Evolutionary conservation across 495 filamentous ascomycete genomes (phyloP), one percentile per base, ranked within the genome.

Genomic region (Achaetomiella virescens): DNA sequence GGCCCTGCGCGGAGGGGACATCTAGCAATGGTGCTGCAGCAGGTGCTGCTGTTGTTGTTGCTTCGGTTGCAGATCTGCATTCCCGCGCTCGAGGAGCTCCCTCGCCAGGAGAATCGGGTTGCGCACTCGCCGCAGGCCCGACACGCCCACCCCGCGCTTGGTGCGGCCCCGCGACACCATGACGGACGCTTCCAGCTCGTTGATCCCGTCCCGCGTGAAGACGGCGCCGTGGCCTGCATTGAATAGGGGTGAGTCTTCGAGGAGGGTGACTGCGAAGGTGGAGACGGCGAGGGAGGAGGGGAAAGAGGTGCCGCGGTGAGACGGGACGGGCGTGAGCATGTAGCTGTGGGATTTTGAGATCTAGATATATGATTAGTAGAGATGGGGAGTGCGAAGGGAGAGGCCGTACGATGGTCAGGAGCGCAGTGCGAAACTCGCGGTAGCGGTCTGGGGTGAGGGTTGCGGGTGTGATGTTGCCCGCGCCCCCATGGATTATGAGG

Each of bases 161-260:
- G 81, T 81, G 37, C 73, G 69, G 1, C 84, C 85, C n/a, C 75
- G 73, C 4, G 85, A 84, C 0, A 93, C 87, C 91, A 96, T 96
- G 24, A 96, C 79, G n/a, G 83, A 87, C 27, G 91, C 86, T 69
- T 96, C 91, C 60, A 95, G 83, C 69, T 96, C 90, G 69, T 89
- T 91, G 52, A 81, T 82, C 9, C 90, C 91, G 47, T 84, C 84
- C 37, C 81, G 78, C 2, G 89, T 95, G 68, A 95, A 96, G 15
- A 95, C 90, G 47, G 89, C 88, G 58, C 91, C 91, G 57, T 84
- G 84, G 38, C 85, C 91, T 55, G 82, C 82, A 72, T 96, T 96
- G 79, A 91, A 96, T 11, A 95, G 83, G 6, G 83, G 80, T 64
- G 90, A 81, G 62, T 95, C 76, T 75, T 96, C 91, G 42, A 96